Evolutionary conservation across 768 basidiomycete genomes (phyloP).

Genomic region (Naganishia vaughanmartiniae): DNA sequence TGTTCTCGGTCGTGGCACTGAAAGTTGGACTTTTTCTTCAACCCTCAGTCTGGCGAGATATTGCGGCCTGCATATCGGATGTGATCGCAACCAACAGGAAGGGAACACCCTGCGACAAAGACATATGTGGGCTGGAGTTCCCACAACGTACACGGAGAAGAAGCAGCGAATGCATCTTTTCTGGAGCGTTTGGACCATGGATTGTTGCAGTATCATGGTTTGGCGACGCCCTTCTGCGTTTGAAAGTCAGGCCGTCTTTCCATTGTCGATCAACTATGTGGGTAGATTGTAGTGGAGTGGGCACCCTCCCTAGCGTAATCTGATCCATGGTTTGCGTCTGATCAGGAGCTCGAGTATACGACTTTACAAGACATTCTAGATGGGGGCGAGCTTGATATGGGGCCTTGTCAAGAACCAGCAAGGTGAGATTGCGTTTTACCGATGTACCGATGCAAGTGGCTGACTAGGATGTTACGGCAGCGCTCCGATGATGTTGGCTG

Average conservation of each 20-base stretch:
- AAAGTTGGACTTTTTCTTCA: not conserved
- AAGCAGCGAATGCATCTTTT: conserved; percentile 20
- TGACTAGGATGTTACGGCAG: not conserved
- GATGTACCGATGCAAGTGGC: not conserved
- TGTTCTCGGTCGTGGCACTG: not conserved
- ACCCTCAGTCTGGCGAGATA: not conserved
- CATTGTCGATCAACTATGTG: conserved; percentile 4
- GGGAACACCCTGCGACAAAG: not conserved
- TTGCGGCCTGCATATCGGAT: conserved; percentile 1
- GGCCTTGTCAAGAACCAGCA: conserved; percentile 12
- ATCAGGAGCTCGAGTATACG: conserved; percentile 1
- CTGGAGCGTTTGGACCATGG: conserved; percentile 24
- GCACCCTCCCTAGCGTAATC: not conserved
- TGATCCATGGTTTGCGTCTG: not conserved
- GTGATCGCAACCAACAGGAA: not conserved
- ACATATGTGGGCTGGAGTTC: not conserved
- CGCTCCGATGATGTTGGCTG: conserved; percentile 11
- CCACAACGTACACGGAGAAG: not conserved
- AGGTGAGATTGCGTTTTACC: not conserved
- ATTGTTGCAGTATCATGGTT: conserved; percentile 15
- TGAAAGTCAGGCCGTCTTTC: conserved; percentile 1
- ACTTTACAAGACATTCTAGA: conserved; percentile 15
- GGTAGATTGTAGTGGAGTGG: not conserved
- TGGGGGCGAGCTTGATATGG: not conserved
- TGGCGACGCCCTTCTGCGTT: conserved; percentile 19